Evolutionary conservation across 495 filamentous ascomycete genomes (phyloP), one percentile per base, ranked within the genome.

Genomic region (Penicillium soppii): DNA sequence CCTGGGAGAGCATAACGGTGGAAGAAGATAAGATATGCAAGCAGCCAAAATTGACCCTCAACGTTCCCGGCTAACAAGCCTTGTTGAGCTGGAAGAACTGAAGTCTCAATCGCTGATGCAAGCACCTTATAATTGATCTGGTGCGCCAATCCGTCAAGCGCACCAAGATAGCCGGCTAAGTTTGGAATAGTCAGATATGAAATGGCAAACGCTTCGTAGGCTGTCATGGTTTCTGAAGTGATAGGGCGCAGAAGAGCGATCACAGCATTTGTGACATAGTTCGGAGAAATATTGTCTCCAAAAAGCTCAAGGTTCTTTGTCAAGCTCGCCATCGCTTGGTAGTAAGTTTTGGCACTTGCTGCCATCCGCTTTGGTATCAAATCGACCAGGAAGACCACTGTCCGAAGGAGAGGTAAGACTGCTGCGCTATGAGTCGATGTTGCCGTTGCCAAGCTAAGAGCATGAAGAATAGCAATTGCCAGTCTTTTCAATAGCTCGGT

Each of bases 11-110:
- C 69, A 56, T 73, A 63, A 13, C 81, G 78, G 54, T 87, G 82
- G 38, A 96, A 81, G 57, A 80, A 88, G 42, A 97, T 87, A 51
- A 91, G 83, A 61, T 95, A 88, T 17, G 87, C 79, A 41, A 96
- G 69, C 17, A 98, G 74, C 87, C 91, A 95, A 17, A 91, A 70
- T 13, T 78, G 76, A 39, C 59, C 58, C 43, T 71, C 59, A 8
- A 58, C 61, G 26, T 75, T 70, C 2, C 68, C 59, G 35, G 40
- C 57, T 16, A 51, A 39, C 19, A 50, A 51, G 19, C 21, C 54
- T 19, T 62, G 61, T 30, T 69, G 59, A 9, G 62, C 59, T 42
- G 70, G 68, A 43, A 42, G 35, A 15, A 66, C 52, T n/a, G 65
- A 49, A 37, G 70, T 33, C 13, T 68, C 67, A 29, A 85, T 47